phyloP scores from a whole-genome alignment of 768 basidiomycete genomes.

The Tephrocybe sp. region DNA sequence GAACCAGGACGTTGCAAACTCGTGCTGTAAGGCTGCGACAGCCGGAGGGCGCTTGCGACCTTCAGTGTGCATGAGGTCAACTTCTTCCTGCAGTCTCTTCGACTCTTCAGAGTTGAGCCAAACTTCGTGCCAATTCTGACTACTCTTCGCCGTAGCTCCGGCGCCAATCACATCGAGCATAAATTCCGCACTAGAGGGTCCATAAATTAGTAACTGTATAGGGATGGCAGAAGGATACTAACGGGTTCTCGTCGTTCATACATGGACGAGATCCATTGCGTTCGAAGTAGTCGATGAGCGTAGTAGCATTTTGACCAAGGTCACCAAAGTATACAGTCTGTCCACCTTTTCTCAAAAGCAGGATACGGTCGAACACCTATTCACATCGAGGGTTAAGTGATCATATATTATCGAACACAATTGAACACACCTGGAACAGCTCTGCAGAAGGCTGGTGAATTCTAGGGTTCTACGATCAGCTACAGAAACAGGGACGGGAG shows the following conservation, averaged over 20 bases:
- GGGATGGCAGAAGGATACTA: conserved; percentile 10
- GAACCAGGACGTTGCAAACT: conserved; percentile 55
- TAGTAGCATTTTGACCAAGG: conserved; percentile 60
- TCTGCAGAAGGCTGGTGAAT: conserved; percentile 76
- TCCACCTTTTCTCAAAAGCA: conserved; percentile 81
- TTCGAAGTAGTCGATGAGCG: conserved; percentile 76
- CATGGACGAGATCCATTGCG: conserved; percentile 64
- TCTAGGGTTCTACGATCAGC: conserved; percentile 19
- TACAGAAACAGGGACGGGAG: neutral
- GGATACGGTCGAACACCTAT: conserved; percentile 69
- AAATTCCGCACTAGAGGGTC: conserved; percentile 51
- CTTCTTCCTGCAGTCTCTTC: conserved; percentile 30
- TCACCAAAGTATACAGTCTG: conserved; percentile 75
- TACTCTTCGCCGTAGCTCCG: conserved; percentile 59
- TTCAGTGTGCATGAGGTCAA: conserved; percentile 47
- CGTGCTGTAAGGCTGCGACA: conserved; percentile 33
- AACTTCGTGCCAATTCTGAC: conserved; percentile 52
- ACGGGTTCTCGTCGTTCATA: conserved; percentile 73
- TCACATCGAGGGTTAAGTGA: neutral
- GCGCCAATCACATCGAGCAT: conserved; percentile 82
- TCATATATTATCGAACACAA: neutral
- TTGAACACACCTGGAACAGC: conserved; percentile 57
- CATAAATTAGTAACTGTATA: neutral
- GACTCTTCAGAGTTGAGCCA: conserved; percentile 59
- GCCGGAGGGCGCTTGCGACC: conserved; percentile 43